Percentiles rank a stretch among this genome's conserved stretches.
These are phyloP conservation scores for Penicillium aurantiogriseum DNA, from an alignment of 2,329 filamentous ascomycete genomes.

Conservation along the genomic window DNA sequence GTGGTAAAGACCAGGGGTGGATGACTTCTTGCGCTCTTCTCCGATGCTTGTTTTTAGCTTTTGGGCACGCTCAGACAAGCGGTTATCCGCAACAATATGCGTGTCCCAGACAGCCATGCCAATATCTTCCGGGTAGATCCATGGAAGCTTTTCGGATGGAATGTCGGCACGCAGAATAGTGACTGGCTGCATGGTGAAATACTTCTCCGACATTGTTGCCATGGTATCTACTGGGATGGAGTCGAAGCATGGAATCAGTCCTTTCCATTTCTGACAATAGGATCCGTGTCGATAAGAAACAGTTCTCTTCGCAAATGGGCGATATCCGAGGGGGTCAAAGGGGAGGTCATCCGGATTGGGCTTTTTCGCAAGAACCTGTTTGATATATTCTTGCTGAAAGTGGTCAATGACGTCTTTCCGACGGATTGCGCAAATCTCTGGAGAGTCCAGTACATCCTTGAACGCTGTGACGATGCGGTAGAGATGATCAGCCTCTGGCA, in stretches of 20 bases:
- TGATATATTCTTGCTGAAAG: conserved; percentile 33
- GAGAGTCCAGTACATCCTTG: conserved; percentile 33
- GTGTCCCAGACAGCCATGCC: conserved; percentile 23
- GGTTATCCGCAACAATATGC: conserved; percentile 32
- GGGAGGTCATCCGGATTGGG: conserved; percentile 10
- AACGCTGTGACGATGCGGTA: conserved; percentile 35
- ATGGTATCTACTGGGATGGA: conserved; percentile 32
- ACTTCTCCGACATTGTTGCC: conserved; percentile 37
- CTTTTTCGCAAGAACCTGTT: conserved; percentile 23
- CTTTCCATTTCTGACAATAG: conserved; percentile 33
- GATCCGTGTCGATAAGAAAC: conserved; percentile 21
- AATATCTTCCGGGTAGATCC: conserved; percentile 21
- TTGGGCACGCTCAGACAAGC: conserved; percentile 34
- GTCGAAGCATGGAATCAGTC: conserved; percentile 30
- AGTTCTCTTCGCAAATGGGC: conserved; percentile 26
- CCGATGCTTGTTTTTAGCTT: conserved; percentile 38
- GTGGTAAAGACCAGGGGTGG: conserved; percentile 23
- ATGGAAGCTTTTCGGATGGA: conserved; percentile 24
- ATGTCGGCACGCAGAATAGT: conserved; percentile 14
- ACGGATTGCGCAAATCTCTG: conserved; percentile 27
- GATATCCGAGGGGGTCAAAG: conserved; percentile 33
- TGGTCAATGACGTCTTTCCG: conserved; percentile 28
- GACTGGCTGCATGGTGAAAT: conserved; percentile 28
- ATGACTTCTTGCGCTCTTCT: conserved; percentile 32
- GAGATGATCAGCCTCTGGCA: conserved; percentile 38